Conservation (phyloP, 1,139 yeast genomes). For the Kurtzmaniella quercitrusa region DNA sequence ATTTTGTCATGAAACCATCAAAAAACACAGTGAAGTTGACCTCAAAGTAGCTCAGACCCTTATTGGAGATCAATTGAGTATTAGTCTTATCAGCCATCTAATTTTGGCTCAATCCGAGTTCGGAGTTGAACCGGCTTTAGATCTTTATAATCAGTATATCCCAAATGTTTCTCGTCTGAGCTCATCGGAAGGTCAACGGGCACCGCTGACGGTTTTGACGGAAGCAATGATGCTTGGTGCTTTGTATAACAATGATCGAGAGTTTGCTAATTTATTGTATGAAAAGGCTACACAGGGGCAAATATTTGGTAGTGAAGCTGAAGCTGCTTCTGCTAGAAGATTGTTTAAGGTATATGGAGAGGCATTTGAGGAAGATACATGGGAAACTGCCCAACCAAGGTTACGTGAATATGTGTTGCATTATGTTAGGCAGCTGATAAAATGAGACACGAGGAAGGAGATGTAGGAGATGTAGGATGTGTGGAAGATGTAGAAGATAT, state of each 20-base stretch:
- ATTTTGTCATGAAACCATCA: slow-evolving; percentile 39
- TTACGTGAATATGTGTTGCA: slow-evolving; percentile 14
- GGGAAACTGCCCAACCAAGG: slow-evolving; percentile 26
- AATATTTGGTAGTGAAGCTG: slow-evolving; percentile 39
- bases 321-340: slow-evolving; percentile 39
- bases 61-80: slow-evolving; percentile 30
- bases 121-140: slow-evolving; percentile 41
- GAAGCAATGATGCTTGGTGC: slow-evolving; percentile 50
- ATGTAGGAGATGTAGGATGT: too few relatives aligned
- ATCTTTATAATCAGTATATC: slow-evolving; percentile 50
- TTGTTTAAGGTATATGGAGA: slow-evolving; percentile 58
- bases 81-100: slow-evolving; percentile 37
- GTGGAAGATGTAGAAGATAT: too few relatives aligned
- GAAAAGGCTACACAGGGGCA: slow-evolving; percentile 49
- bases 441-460: not conserved
- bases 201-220: slow-evolving; percentile 46
- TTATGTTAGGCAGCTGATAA: slow-evolving; percentile 9
- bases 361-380: slow-evolving; percentile 31
- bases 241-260: slow-evolving; percentile 51
- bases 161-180: slow-evolving; percentile 30
- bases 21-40: slow-evolving; percentile 24
- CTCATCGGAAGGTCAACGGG: slow-evolving; percentile 30
- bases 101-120: slow-evolving; percentile 47
- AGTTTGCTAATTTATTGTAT: slow-evolving; percentile 57
- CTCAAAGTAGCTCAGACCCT: slow-evolving; percentile 46